Base-by-base conservation (phyloP, 345 rosid genomes). In the Brassica napus region DNA sequence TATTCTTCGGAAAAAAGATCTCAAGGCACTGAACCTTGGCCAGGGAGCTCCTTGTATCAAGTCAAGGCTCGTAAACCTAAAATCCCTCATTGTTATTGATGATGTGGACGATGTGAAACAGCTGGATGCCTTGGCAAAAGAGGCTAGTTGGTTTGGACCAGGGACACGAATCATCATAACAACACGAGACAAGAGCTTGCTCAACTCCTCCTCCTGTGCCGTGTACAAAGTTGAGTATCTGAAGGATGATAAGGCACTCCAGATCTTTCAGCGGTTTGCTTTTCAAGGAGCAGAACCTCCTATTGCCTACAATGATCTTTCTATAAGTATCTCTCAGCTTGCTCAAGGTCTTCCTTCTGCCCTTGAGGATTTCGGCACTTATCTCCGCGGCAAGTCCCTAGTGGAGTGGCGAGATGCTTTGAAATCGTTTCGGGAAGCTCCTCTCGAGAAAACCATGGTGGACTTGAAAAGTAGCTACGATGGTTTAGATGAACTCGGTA, bases 341-440 rank as follows among this genome's bases (percentile, higher is more conserved):
- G 34, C 63, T 49, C 64, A 32, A 30, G 77, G 77, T 34, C 77
- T 74, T 31, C 77, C 77, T 65, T 52, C 8, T 16, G 71, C 37
- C 1, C 49, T 61, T 1, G 1, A n/a, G 39, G 24, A n/a, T 24
- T 28, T 72, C 4, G 76, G 68, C 6, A 0, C 0, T 1, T 8
- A 3, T 39, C 59, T 72, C 0, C 28, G 24, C 1, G 6, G n/a
- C 16, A 60, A 42, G 68, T 37, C 76, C n/a, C 8, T 3, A 4
- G 6, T 0, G 14, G 28, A 9, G 10, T 72, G 76, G 68, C 15
- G 16, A 14, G 6, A 26, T 8, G 42, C 39, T 61, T 72, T 26
- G 15, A 5, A 5, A n/a, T 39, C 35, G 14, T 61, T 72, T 15
- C 11, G 42, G 47, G 37, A 35, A 18, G 52, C 58, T n/a, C 30